Base-by-base conservation (phyloP, 495 filamentous ascomycete genomes). In the Lophiotrema nucula region DNA sequence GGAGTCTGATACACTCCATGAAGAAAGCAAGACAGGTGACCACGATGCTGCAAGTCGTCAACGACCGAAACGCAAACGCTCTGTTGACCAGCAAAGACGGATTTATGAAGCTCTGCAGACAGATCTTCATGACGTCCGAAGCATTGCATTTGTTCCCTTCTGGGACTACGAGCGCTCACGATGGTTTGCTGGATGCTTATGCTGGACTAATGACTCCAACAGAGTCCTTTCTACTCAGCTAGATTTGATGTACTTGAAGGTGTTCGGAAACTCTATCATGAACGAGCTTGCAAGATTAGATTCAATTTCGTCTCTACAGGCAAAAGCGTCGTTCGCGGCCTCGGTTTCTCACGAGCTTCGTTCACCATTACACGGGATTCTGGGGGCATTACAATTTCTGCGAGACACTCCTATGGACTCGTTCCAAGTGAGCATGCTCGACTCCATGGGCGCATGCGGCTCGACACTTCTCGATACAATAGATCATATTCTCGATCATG, bases 311-410 rank as follows among this genome's bases (percentile, higher is more conserved):
- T 89, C 90, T 6, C 93, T 93, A 62, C 87, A 95, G 70, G 92
- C 87, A 73, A 96, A 96, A 72, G 95, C 92, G 4, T 73, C 93
- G 13, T 96, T 96, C 69, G 90, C 95, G 51, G 91, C 92, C 39
- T 95, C 95, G 60, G 95, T 97, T 25, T 93, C 89, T 2, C 91
- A 97, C 67, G 92, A 96, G 68, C 77, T 97, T 15, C 90, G 92
- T 66, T 95, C 91, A 1, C 92, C 92, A 0, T 72, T 96, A 23
- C 95, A 97, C 66, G 92, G 89, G 1, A 96, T 97, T 58, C 74
- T 97, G 26, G 91, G 92, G 38, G 93, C 53, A 3, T 24, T 61
- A 8, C 60, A 70, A 56, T 67, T 67, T 31, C 45, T 72, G 13
- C 47, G 53, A 16, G 68, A 67, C 22, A 70, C 66, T 11, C n/a